phyloP scores from a whole-genome alignment of 176 grass and related monocot genomes.

The Oryza officinalis region DNA sequence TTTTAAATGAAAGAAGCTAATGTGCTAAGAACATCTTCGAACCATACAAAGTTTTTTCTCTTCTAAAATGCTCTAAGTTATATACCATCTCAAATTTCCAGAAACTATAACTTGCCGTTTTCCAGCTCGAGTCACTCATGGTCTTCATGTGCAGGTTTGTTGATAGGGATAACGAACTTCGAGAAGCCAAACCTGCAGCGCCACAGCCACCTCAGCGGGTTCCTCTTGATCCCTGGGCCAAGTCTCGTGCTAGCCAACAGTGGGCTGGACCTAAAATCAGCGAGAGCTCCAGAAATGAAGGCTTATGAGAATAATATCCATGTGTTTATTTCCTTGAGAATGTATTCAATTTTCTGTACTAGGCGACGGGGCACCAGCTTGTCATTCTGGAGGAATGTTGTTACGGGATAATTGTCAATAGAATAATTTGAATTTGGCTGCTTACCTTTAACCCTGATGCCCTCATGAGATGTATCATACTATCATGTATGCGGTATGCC shows the following conservation, averaged over 20 bases:
- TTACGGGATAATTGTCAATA: conserved; percentile 38
- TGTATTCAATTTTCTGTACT: background rate
- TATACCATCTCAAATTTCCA: background rate
- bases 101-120: background rate
- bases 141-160: conserved; percentile 59
- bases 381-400: conserved; percentile 19
- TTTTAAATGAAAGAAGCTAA: background rate
- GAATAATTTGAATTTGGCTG: conserved; percentile 44
- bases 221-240: conserved; percentile 85
- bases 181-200: conserved; percentile 72
- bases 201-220: conserved; percentile 56
- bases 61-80: background rate
- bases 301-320: conserved; percentile 39
- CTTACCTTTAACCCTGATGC: background rate
- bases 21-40: background rate
- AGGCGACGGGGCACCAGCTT: background rate
- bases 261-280: conserved; percentile 73
- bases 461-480: background rate
- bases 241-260: conserved; percentile 64
- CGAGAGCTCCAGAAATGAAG: conserved; percentile 48
- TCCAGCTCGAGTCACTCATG: background rate
- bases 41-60: background rate
- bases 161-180: conserved; percentile 88
- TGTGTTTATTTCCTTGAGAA: background rate
- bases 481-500: background rate